Percentiles rank a stretch among this genome's conserved stretches.
Evolutionary conservation across 2,329 filamentous ascomycete genomes (phyloP).

Genomic region (Nannizzia gypsea): DNA sequence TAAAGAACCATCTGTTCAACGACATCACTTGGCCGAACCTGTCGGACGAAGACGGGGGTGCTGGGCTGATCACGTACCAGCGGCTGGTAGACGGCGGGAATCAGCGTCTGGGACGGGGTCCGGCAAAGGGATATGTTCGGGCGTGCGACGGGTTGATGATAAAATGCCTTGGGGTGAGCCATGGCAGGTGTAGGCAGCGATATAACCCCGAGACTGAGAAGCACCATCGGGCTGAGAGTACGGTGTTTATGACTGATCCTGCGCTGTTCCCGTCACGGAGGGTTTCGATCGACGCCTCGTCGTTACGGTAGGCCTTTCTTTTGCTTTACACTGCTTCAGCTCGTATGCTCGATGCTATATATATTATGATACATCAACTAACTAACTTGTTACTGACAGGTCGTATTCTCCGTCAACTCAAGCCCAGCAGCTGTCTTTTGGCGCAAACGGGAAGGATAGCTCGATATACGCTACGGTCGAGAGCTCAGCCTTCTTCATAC

Average conservation of each 20-base stretch:
- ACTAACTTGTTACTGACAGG: slow-evolving; percentile 12
- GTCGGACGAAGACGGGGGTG: slow-evolving; percentile 89
- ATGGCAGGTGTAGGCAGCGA: slow-evolving; percentile 74
- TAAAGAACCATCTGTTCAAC: slow-evolving; percentile 94
- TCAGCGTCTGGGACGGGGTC: slow-evolving; percentile 66
- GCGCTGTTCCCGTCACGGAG: slow-evolving; percentile 34
- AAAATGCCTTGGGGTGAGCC: slow-evolving; percentile 75
- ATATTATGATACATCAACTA: background rate
- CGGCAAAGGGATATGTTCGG: slow-evolving; percentile 72
- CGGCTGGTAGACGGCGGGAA: slow-evolving; percentile 82
- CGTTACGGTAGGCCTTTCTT: slow-evolving; percentile 21
- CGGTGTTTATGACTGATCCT: slow-evolving; percentile 35
- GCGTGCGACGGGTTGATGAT: slow-evolving; percentile 81
- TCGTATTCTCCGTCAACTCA: slow-evolving; percentile 22
- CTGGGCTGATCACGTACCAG: slow-evolving; percentile 82
- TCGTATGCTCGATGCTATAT: background rate
- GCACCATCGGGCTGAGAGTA: slow-evolving; percentile 48
- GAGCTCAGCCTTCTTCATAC: slow-evolving; percentile 88
- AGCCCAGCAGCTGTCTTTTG: background rate
- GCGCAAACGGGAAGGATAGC: slow-evolving; percentile 12
- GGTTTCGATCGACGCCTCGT: slow-evolving; percentile 24
- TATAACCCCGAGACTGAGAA: slow-evolving; percentile 38
- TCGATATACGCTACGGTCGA: slow-evolving; percentile 39
- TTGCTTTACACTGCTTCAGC: background rate
- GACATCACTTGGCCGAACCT: slow-evolving; percentile 96